Evolutionary conservation across 225 moss, liverwort and hornwort species (phyloP), one percentile per base, ranked within the genome.

Genomic region (Marchantia paleacea): DNA sequence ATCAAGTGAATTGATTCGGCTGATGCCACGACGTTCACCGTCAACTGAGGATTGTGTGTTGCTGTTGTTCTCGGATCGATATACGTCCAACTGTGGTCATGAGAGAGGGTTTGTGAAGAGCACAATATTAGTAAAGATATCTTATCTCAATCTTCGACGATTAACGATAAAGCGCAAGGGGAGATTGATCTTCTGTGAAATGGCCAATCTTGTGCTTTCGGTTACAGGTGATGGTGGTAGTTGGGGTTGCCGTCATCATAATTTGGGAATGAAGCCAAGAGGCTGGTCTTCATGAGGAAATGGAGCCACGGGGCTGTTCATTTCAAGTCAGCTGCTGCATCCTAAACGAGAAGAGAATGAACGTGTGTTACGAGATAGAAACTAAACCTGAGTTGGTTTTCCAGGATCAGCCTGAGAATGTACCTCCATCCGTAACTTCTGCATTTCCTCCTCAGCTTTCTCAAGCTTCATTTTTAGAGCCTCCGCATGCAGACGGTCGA

Each of bases 391-490:
- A 73, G 25, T 55, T 29, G 74, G 54, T 20, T 60, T 60, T 60
- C 55, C 31, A 60, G 58, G 58, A 60, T 57, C 31, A 76, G 75
- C 75, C 60, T 60, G 55, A 49, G 79, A 52, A 69, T 55, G 67
- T 69, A 79, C 79, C 79, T 79, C 79, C 70, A 79, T 39, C 39
- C 79, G 69, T 39, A 79, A 47, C 69, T 70, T 79, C 12, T 70
- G 79, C 79, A 79, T 79, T 70, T 79, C 79, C 18, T 79, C 79
- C 57, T 79, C 79, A 22, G 79, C 79, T 55, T 70, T 79, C 31
- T 79, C 79, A 54, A 79, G 69, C 79, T 79, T 79, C 70, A 79
- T 79, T 57, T 79, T 79, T 55, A 79, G 51, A 55, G 79, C 79
- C 55, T 70, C 79, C 9, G 79, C 79, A 13, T 79, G 79, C 2